These are phyloP conservation scores for Penicillium sclerotiorum DNA, from an alignment of 2,329 filamentous ascomycete species.

Conservation along the genomic window DNA sequence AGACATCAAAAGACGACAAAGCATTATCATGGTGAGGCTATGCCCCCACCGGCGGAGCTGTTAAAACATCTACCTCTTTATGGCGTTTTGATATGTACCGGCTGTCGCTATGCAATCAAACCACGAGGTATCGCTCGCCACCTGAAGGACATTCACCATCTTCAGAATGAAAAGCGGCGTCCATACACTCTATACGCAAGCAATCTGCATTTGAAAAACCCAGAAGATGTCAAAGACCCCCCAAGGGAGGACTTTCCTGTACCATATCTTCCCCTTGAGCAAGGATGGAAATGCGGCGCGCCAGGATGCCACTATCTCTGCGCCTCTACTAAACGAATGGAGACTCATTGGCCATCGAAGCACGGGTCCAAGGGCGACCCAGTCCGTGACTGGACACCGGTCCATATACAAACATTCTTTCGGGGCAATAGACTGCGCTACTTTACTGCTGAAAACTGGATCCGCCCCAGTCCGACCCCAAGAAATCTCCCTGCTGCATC, in stretches of 20 bases:
- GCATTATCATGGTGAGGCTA: neutral
- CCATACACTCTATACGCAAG: constrained; percentile 12
- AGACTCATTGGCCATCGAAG: constrained; percentile 30
- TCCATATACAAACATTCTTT: constrained; percentile 33
- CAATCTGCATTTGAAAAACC: constrained; percentile 19
- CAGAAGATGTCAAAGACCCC: constrained; percentile 23
- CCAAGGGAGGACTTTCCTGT: constrained; percentile 30
- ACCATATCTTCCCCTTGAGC: constrained; percentile 26
- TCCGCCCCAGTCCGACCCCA: neutral
- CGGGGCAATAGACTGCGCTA: constrained; percentile 31
- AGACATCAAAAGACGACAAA: neutral
- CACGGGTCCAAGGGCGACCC: constrained; percentile 20
- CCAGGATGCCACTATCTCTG: constrained; percentile 32
- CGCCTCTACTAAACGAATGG: constrained; percentile 37
- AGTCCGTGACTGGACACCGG: constrained; percentile 22
- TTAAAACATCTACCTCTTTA: constrained; percentile 7
- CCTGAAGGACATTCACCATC: constrained; percentile 33
- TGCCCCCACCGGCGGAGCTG: constrained; percentile 1
- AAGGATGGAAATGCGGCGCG: constrained; percentile 26
- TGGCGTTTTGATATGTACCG: constrained; percentile 32
- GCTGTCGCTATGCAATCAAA: constrained; percentile 31
- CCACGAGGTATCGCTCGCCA: constrained; percentile 29
- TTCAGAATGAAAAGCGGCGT: constrained; percentile 12
- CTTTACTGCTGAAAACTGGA: constrained; percentile 19
- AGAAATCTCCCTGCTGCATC: neutral